phyloP scores from a whole-genome alignment of 805 yeast species.

The Candida multigemmis region DNA sequence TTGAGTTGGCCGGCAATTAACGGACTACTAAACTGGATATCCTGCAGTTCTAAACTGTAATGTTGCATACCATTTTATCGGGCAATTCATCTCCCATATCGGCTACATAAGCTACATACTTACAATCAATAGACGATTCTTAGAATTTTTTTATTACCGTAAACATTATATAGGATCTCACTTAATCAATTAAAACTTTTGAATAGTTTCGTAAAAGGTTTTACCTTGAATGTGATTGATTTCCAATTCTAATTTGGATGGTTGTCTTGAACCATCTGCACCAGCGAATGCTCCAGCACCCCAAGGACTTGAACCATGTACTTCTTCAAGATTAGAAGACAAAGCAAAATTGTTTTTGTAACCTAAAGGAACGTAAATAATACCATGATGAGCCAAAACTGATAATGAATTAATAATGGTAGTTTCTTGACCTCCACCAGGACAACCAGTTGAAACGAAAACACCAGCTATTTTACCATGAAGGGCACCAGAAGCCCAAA shows the following conservation, averaged over 20 bases:
- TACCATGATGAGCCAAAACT: conserved; percentile 69
- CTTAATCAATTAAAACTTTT: conserved; percentile 11
- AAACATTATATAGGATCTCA: too few relatives aligned
- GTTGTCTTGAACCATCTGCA: conserved; percentile 65
- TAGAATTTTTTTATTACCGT: too few relatives aligned
- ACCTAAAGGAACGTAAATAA: conserved; percentile 75
- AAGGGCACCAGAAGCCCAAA: conserved; percentile 70
- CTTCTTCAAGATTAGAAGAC: conserved; percentile 48
- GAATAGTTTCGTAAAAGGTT: conserved; percentile 33
- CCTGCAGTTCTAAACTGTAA: too few relatives aligned
- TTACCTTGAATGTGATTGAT: conserved; percentile 63
- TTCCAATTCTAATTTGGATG: conserved; percentile 53
- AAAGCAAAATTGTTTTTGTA: conserved; percentile 48
- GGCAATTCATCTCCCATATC: too few relatives aligned
- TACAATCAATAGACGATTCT: too few relatives aligned
- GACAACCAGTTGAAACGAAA: conserved; percentile 66
- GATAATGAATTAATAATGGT: conserved; percentile 60
- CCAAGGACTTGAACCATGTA: conserved; percentile 79
- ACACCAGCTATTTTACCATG: conserved; percentile 68
- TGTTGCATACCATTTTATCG: too few relatives aligned
- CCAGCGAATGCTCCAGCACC: conserved; percentile 82
- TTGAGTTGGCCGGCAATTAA: too few relatives aligned
- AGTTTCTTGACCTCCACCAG: conserved; percentile 78
- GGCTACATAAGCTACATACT: too few relatives aligned
- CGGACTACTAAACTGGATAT: too few relatives aligned